These are phyloP conservation scores for Pseudogymnoascus sp. DNA, from an alignment of 2,329 filamentous ascomycete genomes.

Conservation along the genomic window DNA sequence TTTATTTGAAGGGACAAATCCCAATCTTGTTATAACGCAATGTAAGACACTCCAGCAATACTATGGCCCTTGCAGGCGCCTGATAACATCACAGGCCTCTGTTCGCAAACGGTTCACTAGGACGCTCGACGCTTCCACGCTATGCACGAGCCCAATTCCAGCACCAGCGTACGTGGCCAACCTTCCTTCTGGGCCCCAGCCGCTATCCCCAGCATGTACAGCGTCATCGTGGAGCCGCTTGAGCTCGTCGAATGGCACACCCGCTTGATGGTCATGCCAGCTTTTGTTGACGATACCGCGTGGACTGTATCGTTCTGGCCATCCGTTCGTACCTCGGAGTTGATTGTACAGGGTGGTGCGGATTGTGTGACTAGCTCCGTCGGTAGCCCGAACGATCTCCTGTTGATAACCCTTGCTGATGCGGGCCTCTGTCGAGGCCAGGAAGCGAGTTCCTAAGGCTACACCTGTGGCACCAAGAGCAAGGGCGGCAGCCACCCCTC, in stretches of 20 bases:
- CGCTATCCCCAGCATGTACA: constrained; percentile 29
- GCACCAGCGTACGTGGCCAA: constrained; percentile 18
- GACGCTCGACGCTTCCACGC: too few species aligned
- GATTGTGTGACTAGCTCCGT: constrained; percentile 41
- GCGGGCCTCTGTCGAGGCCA: constrained; percentile 37
- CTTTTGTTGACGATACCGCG: constrained; percentile 47
- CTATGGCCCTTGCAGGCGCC: too few species aligned
- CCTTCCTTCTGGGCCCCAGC: constrained; percentile 35
- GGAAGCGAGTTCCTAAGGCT: constrained; percentile 41
- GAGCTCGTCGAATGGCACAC: constrained; percentile 26
- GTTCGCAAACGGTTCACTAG: too few species aligned
- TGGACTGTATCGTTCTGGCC: constrained; percentile 49
- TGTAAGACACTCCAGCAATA: too few species aligned
- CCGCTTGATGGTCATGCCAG: constrained; percentile 33
- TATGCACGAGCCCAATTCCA: constrained; percentile 15
- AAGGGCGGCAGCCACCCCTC: constrained; percentile 27
- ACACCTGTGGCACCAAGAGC: constrained; percentile 31
- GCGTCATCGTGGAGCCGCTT: constrained; percentile 27
- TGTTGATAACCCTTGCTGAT: constrained; percentile 38
- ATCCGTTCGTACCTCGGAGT: constrained; percentile 45
- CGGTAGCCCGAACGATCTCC: constrained; percentile 36
- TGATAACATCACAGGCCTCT: too few species aligned
- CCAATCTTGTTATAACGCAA: too few species aligned
- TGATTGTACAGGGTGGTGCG: constrained; percentile 42
- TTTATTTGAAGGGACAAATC: too few species aligned